Evolutionary conservation across 2,329 filamentous ascomycete species (phyloP).

Genomic region (Aphanoascus verrucosus): DNA sequence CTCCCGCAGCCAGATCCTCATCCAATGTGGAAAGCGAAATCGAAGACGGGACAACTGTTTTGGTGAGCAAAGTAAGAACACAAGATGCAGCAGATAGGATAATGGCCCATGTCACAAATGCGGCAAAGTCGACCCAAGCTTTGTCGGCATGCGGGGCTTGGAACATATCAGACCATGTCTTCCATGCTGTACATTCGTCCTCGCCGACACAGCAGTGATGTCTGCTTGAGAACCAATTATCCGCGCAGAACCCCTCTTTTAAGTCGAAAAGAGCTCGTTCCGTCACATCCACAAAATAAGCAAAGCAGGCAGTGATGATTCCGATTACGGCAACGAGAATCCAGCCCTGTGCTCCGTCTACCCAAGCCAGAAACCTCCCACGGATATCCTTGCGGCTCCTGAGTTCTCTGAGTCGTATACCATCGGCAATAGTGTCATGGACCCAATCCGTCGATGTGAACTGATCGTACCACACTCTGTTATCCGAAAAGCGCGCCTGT

Average conservation of each 20-base stretch:
- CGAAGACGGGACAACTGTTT: slow-evolving; percentile 82
- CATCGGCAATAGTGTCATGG: slow-evolving; percentile 90
- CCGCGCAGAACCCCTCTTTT: slow-evolving; percentile 77
- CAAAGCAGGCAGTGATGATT: slow-evolving; percentile 69
- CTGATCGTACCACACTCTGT: slow-evolving; percentile 97
- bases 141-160: slow-evolving; percentile 38
- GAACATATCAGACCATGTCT: slow-evolving; percentile 55
- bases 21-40: slow-evolving; percentile 80
- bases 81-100: slow-evolving; percentile 62
- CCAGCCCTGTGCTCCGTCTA: slow-evolving; percentile 90
- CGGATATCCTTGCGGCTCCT: slow-evolving; percentile 71
- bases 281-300: slow-evolving; percentile 79
- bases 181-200: slow-evolving; percentile 49
- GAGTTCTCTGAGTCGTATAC: slow-evolving; percentile 74
- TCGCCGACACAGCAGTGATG: slow-evolving; percentile 53
- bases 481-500: slow-evolving; percentile 58
- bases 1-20: slow-evolving; percentile 74
- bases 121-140: slow-evolving; percentile 61
- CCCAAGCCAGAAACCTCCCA: slow-evolving; percentile 63
- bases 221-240: slow-evolving; percentile 61
- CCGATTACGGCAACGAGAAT: slow-evolving; percentile 84
- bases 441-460: slow-evolving; percentile 98
- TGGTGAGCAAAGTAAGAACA: slow-evolving; percentile 73
- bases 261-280: slow-evolving; percentile 79
- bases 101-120: slow-evolving; percentile 65